A percentile compares a stretch with the other conserved stretches of the same genome.
Conservation (phyloP, 345 rosid genomes). For the Triadica sebifera region DNA sequence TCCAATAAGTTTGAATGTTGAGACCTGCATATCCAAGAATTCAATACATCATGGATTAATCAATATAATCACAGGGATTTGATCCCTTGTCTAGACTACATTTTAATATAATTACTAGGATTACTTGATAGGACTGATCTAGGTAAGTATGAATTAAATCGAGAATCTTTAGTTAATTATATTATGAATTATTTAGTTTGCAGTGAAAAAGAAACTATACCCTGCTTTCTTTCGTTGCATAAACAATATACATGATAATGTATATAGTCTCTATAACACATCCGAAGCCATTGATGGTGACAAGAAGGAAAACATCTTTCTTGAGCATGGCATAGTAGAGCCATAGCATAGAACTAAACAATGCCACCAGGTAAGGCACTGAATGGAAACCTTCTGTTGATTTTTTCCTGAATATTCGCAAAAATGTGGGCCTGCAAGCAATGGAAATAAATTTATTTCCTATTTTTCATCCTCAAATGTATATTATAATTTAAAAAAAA, state of each 20-base stretch:
- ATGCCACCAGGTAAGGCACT: constrained; percentile 76
- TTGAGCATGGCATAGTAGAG: constrained; percentile 74
- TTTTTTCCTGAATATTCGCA: constrained; percentile 59
- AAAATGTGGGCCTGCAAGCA: constrained; percentile 69
- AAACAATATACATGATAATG: constrained; percentile 55
- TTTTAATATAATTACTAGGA: too few relatives aligned
- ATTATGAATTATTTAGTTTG: too few relatives aligned
- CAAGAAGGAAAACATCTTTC: constrained; percentile 53
- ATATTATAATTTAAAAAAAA: background rate
- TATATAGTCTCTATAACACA: constrained; percentile 66
- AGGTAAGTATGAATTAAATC: too few relatives aligned
- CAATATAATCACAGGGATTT: too few relatives aligned
- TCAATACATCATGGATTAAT: too few relatives aligned
- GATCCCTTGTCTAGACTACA: too few relatives aligned
- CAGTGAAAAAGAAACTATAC: too few relatives aligned
- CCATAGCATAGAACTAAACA: constrained; percentile 94
- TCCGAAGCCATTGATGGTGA: constrained; percentile 87
- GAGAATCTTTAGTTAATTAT: too few relatives aligned
- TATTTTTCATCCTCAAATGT: background rate
- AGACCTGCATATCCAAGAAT: constrained; percentile 37
- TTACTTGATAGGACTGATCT: too few relatives aligned
- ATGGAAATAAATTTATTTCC: background rate
- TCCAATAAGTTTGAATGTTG: constrained; percentile 49
- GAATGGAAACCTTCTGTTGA: constrained; percentile 78
- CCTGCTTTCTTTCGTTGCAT: constrained; percentile 42